Conservation (phyloP, 2,329 filamentous ascomycete genomes). For the Arthrobotrys iridis region DNA sequence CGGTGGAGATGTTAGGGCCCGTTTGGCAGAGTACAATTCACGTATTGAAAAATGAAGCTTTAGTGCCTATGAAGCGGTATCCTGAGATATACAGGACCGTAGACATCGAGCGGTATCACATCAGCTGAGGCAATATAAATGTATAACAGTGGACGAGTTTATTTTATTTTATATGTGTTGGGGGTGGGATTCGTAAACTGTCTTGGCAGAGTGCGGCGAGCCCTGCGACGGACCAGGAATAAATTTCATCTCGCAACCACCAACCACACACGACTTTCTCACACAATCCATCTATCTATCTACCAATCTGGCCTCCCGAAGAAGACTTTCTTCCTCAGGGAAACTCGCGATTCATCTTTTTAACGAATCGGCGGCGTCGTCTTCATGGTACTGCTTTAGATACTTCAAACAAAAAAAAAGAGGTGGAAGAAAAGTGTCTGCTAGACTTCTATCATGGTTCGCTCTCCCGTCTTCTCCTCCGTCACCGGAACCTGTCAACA, state of each 20-base stretch:
- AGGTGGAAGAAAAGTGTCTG: slow-evolving; percentile 25
- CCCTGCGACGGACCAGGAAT: slow-evolving; percentile 26
- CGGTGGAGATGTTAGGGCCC: slow-evolving; percentile 12
- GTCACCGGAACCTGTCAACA: slow-evolving; percentile 53
- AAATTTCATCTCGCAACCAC: slow-evolving; percentile 42
- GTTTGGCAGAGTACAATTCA: slow-evolving; percentile 16
- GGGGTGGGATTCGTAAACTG: slow-evolving; percentile 17
- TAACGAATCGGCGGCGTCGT: slow-evolving; percentile 51
- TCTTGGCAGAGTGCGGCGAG: slow-evolving; percentile 34
- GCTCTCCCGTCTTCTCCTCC: slow-evolving; percentile 51
- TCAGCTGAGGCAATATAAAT: not conserved
- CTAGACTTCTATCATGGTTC: slow-evolving; percentile 46
- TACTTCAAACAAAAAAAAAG: not conserved
- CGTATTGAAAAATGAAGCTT: not conserved
- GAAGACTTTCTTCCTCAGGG: slow-evolving; percentile 58
- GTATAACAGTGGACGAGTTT: not conserved
- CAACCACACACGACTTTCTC: slow-evolving; percentile 56
- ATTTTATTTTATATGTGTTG: slow-evolving; percentile 18
- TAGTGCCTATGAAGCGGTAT: not conserved
- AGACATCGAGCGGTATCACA: no score
- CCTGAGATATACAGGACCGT: no score
- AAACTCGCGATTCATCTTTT: slow-evolving; percentile 12
- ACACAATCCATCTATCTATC: slow-evolving; percentile 47
- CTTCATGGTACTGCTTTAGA: slow-evolving; percentile 16
- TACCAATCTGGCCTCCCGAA: slow-evolving; percentile 58